Evolutionary conservation across 169 alveolate species (phyloP), one percentile per base, ranked within the genome.

Genomic region (Eimeria necatrix): DNA sequence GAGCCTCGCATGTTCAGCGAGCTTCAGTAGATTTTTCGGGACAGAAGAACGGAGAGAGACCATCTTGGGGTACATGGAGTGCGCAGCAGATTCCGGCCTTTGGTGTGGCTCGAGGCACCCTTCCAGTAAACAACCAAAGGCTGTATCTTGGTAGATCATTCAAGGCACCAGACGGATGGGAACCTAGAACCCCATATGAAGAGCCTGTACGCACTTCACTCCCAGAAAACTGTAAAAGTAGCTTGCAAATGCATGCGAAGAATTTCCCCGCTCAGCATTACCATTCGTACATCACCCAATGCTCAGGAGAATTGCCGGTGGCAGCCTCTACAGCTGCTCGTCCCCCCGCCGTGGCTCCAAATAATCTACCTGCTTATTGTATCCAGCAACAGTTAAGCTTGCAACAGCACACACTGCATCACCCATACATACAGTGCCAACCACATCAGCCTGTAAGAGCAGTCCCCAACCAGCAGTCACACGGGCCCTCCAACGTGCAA

Each of bases 91-190:
- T 53, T 64, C 24, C 56, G 41, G 52, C 90, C 32, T 51, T 12
- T 81, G 71, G 74, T 64, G 90, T 53, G 26, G 51, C 90, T 53
- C 90, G 73, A 81, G 90, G 73, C 90, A 53, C 73, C 52, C 71
- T 81, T 26, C 74, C 74, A 48, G 22, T 4, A 20, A 64, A 53
- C 16, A 73, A 32, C 18, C 48, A 81, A n/a, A 64, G 52, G 68
- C 56, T 81, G 20, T 51, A 20, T 24, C 52, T 26, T 4, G 14
- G 74, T 51, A 64, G 71, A 20, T 10, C 90, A 53, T 70, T 49
- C 52, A 60, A 53, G 90, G 51, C 51, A 53, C 52, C 9, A 4
- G 56, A 51, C 4, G 24, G 52, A 22, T 52, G 90, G 90, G 22
- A 4, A 52, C 53, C 73, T 5, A 32, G 90, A 51, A 22, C 56